These are phyloP conservation scores for Eleusine coracana DNA, from an alignment of 176 grass and related monocot species.

Conservation along the genomic window DNA sequence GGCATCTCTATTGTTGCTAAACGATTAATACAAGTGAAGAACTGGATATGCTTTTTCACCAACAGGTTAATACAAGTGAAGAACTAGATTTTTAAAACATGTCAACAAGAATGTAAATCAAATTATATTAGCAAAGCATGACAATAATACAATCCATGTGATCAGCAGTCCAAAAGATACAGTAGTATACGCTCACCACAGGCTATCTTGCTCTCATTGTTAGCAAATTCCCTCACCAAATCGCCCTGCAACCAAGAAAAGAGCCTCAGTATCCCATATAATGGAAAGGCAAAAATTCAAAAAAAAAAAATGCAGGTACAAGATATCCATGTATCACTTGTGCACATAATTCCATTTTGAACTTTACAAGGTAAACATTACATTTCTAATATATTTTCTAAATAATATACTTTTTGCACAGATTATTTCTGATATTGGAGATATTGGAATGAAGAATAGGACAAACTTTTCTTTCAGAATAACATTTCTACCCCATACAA, in stretches of 20 bases:
- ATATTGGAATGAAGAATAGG: background rate
- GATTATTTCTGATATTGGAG: slow-evolving; percentile 5
- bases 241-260: slow-evolving; percentile 61
- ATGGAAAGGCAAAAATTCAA: background rate
- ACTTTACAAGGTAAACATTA: slow-evolving; percentile 5
- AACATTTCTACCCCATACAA: background rate
- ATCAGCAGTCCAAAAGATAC: background rate
- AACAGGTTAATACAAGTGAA: slow-evolving; percentile 2
- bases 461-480: background rate
- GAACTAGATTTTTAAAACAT: slow-evolving; percentile 20
- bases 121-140: slow-evolving; percentile 17
- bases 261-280: slow-evolving; percentile 9
- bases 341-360: slow-evolving; percentile 7
- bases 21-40: background rate
- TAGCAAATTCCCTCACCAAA: slow-evolving; percentile 85
- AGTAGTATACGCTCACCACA: slow-evolving; percentile 59
- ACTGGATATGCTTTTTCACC: background rate
- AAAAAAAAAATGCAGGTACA: slow-evolving; percentile 13
- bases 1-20: background rate
- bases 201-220: slow-evolving; percentile 69
- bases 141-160: slow-evolving; percentile 22
- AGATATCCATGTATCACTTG: slow-evolving; percentile 8
- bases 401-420: slow-evolving; percentile 14
- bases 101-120: background rate
- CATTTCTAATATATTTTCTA: background rate